Percentiles rank a stretch among this genome's conserved stretches.
Conservation (phyloP, 2,329 filamentous ascomycete genomes). For the Fusarium compactum region DNA sequence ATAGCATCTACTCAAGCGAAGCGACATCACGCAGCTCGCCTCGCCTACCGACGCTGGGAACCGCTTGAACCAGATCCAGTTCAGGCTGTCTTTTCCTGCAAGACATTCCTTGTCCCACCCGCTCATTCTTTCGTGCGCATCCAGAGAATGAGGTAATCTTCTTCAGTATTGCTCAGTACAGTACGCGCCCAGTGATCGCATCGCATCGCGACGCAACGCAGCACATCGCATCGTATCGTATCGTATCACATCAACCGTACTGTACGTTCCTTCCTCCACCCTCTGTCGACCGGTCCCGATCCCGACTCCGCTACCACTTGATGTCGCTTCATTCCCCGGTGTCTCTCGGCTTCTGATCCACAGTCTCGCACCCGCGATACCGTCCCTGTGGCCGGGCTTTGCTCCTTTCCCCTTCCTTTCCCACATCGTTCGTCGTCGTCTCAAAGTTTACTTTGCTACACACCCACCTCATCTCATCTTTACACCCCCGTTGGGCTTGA, state of each 20-base stretch:
- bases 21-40: constrained; percentile 28
- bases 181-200: constrained; percentile 17
- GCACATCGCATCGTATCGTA: constrained; percentile 3
- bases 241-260: constrained; percentile 14
- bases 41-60: constrained; percentile 26
- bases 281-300: constrained; percentile 33
- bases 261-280: constrained; percentile 7
- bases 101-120: constrained; percentile 25
- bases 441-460: constrained; percentile 43
- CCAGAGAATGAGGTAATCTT: constrained; percentile 37
- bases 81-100: constrained; percentile 5
- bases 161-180: constrained; percentile 15
- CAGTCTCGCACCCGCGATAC: constrained; percentile 38
- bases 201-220: not conserved
- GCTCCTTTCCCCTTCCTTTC: constrained; percentile 25
- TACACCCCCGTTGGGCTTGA: constrained; percentile 33
- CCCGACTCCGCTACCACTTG: constrained; percentile 39
- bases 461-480: constrained; percentile 19
- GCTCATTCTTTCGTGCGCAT: constrained; percentile 16
- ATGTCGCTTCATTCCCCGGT: constrained; percentile 27
- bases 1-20: constrained; percentile 13
- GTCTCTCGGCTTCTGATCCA: constrained; percentile 40
- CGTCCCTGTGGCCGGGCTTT: constrained; percentile 28
- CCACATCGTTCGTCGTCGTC: constrained; percentile 28
- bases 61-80: constrained; percentile 17